phyloP scores from a whole-genome alignment of 2,329 filamentous ascomycete genomes.

The Hansfordia pulvinata region DNA sequence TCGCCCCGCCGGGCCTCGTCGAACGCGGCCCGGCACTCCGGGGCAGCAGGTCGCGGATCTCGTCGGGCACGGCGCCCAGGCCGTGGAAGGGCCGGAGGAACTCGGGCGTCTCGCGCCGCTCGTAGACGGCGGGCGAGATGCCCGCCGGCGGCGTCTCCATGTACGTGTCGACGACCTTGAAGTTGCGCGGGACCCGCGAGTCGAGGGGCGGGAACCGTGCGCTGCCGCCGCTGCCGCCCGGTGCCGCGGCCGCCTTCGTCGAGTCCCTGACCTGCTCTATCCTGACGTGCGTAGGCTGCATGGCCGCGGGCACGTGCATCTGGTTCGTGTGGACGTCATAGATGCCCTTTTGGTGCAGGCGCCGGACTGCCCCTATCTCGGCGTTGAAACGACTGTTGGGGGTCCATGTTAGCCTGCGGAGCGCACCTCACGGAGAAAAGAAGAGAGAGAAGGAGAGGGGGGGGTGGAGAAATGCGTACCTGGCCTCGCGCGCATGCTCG shows the following conservation, averaged over 20 bases:
- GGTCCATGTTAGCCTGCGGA: slow-evolving; percentile 4
- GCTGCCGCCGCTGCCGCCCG: slow-evolving; percentile 13
- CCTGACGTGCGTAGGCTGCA: slow-evolving; percentile 78
- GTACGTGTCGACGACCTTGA: slow-evolving; percentile 39
- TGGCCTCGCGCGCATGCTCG: slow-evolving; percentile 83
- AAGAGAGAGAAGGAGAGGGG: background rate
- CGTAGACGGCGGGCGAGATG: slow-evolving; percentile 29
- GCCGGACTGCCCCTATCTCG: slow-evolving; percentile 53
- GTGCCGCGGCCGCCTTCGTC: slow-evolving; percentile 14
- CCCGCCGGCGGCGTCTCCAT: slow-evolving; percentile 36
- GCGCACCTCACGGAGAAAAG: slow-evolving; percentile 5
- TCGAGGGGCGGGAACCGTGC: slow-evolving; percentile 32
- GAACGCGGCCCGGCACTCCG: slow-evolving; percentile 61
- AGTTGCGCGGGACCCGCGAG: slow-evolving; percentile 37
- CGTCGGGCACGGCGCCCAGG: slow-evolving; percentile 48
- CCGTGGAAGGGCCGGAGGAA: slow-evolving; percentile 43
- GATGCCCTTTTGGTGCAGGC: slow-evolving; percentile 57
- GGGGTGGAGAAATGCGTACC: slow-evolving; percentile 36
- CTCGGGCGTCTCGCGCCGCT: slow-evolving; percentile 26
- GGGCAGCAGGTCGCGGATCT: slow-evolving; percentile 53
- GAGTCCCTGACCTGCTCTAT: slow-evolving; percentile 57
- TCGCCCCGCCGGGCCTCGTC: slow-evolving; percentile 53
- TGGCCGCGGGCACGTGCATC: slow-evolving; percentile 75
- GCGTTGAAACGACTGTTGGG: slow-evolving; percentile 67
- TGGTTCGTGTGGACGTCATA: slow-evolving; percentile 92